Base-by-base conservation (phyloP, 1,284 basidiomycete genomes). In the Apiotrichum domesticum region DNA sequence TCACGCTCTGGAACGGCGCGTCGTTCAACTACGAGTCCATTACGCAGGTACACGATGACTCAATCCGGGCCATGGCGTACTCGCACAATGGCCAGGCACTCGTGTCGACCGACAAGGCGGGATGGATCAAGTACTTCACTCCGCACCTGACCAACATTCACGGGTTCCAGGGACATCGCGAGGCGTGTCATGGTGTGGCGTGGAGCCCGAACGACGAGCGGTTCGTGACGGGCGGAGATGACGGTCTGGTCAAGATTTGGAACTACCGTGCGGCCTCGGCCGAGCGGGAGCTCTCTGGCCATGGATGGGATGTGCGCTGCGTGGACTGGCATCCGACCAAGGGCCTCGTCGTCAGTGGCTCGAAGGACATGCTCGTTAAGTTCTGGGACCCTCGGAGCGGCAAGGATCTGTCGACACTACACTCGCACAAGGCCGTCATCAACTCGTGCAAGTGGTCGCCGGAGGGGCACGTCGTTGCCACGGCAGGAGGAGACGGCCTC, bases 21-120 rank as follows among this genome's bases (percentile, higher is more conserved):
- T 98, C 95, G 0, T 98, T 98, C 85, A 98, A 98, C 79, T 98
- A 98, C 74, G 95, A 98, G 76, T 97, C 95, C 0, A 98, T 98
- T 68, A 83, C 98, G 44, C 94, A 97, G 77, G 95, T 94, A 0
- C 96, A 98, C 78, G 95, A 98, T 73, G 87, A 87, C 8, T 88
- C 92, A 21, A 90, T 98, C 58, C 89, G 94, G 40, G 84, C 90
- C 0, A 84, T 98, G 72, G 80, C 85, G 8, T 98, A 95, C 79
- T 89, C 88, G 2, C 89, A 95, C 66, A 90, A 90, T 0, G 95
- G 95, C 9, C 81, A 86, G 15, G 96, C 90, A 75, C 84, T 98
- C 45, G 87, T 91, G 11, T 96, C 91, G 15, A 87, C 90, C 9
- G 95, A 98, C 79, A 92, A 95, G 75, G 85, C 82, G 46, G 95